phyloP scores from a whole-genome alignment of 768 basidiomycete genomes.

The Podaxis rugospora region DNA sequence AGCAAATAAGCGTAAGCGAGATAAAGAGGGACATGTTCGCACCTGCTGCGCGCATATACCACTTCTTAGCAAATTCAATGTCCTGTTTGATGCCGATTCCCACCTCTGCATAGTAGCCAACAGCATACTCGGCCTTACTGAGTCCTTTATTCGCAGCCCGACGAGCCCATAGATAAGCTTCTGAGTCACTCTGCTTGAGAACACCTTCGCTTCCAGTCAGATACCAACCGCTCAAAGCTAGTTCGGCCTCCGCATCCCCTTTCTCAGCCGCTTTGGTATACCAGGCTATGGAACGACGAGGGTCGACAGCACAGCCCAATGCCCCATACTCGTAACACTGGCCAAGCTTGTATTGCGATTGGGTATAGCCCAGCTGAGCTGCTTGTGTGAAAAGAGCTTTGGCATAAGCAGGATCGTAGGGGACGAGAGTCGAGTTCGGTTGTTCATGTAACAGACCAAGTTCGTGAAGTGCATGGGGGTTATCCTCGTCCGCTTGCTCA shows the following conservation, averaged over 20 bases:
- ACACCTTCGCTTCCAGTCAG: conserved; percentile 93
- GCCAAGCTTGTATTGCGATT: conserved; percentile 93
- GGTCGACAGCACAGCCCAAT: conserved; percentile 88
- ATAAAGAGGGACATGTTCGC: conserved; percentile 22
- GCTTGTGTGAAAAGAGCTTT: conserved; percentile 86
- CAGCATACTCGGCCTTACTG: conserved; percentile 97
- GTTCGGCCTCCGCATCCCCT: conserved; percentile 90
- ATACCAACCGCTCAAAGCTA: conserved; percentile 98
- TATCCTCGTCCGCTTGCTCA: conserved; percentile 96
- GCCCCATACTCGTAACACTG: conserved; percentile 92
- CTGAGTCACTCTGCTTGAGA: conserved; percentile 94
- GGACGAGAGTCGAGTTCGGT: conserved; percentile 60
- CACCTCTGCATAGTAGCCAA: conserved; percentile 96
- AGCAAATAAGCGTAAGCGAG: not conserved
- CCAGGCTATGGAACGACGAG: conserved; percentile 94
- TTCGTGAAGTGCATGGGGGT: conserved; percentile 96
- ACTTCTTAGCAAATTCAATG: conserved; percentile 90
- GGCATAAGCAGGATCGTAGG: conserved; percentile 78
- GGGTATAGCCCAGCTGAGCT: conserved; percentile 89
- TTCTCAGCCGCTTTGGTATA: conserved; percentile 98
- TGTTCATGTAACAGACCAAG: conserved; percentile 84
- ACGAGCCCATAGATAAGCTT: conserved; percentile 98
- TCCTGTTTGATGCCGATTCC: conserved; percentile 98
- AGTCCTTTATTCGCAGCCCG: conserved; percentile 95
- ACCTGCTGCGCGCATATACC: conserved; percentile 99